Evolutionary conservation across 2,329 filamentous ascomycete genomes (phyloP).

Genomic region (Penicillium sp.): DNA sequence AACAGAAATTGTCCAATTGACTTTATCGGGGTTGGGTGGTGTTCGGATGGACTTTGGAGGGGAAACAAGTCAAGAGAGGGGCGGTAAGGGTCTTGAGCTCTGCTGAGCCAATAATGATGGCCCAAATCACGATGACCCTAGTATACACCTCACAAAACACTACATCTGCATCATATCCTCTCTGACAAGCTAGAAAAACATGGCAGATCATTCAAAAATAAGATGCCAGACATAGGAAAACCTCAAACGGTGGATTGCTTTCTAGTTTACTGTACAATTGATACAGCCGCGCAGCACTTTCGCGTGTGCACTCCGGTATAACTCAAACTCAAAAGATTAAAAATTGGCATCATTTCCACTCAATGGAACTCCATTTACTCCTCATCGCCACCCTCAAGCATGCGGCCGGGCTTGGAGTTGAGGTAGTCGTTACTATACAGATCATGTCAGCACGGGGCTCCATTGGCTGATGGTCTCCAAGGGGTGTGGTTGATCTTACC

Average conservation of each 20-base stretch:
- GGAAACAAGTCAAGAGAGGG: neutral
- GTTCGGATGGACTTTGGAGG: neutral
- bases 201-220: neutral
- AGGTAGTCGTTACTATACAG: conserved; percentile 49
- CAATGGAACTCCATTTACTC: conserved; percentile 30
- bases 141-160: neutral
- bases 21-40: neutral
- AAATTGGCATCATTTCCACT: conserved; percentile 4
- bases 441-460: conserved; percentile 7
- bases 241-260: conserved; percentile 33
- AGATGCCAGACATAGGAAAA: conserved; percentile 15
- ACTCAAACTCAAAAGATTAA: conserved; percentile 5
- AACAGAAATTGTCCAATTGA: conserved; percentile 2
- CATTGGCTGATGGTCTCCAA: neutral
- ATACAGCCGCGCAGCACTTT: conserved; percentile 22
- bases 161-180: neutral
- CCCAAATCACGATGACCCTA: conserved; percentile 1
- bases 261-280: conserved; percentile 45
- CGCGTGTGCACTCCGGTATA: conserved; percentile 9
- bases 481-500: conserved; percentile 60
- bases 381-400: conserved; percentile 31
- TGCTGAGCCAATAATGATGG: neutral
- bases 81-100: neutral
- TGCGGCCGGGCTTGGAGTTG: conserved; percentile 51
- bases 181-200: neutral